Conservation (phyloP, 2,329 filamentous ascomycete species). For the Aspergillus pseudonomiae region DNA sequence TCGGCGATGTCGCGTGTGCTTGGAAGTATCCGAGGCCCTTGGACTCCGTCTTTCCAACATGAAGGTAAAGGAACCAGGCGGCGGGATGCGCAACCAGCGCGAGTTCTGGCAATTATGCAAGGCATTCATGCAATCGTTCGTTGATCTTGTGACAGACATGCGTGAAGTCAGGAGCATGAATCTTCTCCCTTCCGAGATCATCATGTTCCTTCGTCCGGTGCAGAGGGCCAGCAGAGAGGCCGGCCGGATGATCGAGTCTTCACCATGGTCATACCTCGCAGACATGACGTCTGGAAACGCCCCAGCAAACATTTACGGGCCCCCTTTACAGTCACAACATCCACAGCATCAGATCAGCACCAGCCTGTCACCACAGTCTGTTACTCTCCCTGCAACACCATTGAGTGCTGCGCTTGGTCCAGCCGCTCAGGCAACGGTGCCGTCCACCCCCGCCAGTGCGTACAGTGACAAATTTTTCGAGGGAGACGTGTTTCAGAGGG, state of each 20-base stretch:
- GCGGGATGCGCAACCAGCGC: slow-evolving; percentile 61
- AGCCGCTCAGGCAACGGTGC: slow-evolving; percentile 86
- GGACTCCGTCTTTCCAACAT: slow-evolving; percentile 74
- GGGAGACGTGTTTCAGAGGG: slow-evolving; percentile 53
- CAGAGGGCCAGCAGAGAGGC: slow-evolving; percentile 84
- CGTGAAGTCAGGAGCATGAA: slow-evolving; percentile 51
- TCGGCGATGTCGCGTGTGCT: slow-evolving; percentile 68
- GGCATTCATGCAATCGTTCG: slow-evolving; percentile 52
- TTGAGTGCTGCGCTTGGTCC: slow-evolving; percentile 87
- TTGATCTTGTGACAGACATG: slow-evolving; percentile 52
- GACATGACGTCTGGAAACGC: slow-evolving; percentile 41
- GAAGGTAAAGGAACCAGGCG: slow-evolving; percentile 80
- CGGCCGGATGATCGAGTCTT: slow-evolving; percentile 69
- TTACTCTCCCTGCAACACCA: slow-evolving; percentile 78
- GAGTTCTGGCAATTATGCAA: slow-evolving; percentile 74
- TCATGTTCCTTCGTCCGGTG: slow-evolving; percentile 74
- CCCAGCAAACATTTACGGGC: slow-evolving; percentile 37
- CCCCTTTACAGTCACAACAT: slow-evolving; percentile 37
- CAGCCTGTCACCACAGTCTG: slow-evolving; percentile 51
- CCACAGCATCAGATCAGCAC: slow-evolving; percentile 35
- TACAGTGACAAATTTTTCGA: slow-evolving; percentile 54
- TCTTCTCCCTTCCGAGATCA: slow-evolving; percentile 65
- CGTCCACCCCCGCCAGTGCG: slow-evolving; percentile 58
- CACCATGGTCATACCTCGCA: slow-evolving; percentile 63
- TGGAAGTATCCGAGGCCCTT: slow-evolving; percentile 73